Base-by-base conservation (phyloP, 2,329 filamentous ascomycete species). In the Scolecobasidium constrictum region DNA sequence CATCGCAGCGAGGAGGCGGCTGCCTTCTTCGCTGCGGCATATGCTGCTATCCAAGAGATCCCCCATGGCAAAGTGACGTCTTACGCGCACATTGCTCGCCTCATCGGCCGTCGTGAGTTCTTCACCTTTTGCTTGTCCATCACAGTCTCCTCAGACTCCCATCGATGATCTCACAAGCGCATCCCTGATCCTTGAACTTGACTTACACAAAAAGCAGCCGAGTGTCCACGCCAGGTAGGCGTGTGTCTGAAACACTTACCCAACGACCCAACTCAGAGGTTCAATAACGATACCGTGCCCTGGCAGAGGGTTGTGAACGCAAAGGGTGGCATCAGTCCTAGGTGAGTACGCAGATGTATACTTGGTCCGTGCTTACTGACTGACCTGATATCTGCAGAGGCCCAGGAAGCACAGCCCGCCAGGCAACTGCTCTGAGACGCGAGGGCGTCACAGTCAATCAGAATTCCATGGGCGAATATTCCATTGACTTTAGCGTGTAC, bases 251-350 rank as follows among this genome's bases (percentile, higher is more conserved):
- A 94, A 60, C 81, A 94, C 57, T 77, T 96, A 11, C 76, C 61
- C 38, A 62, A 67, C 48, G 55, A 60, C 43, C 63, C 59, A 62
- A 35, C 59, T 63, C 42, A 53, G 48, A 60, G 65, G 45, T 93
- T 82, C 64, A 81, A 94, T 59, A 69, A 73, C 46, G 69, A 67
- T 18, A 95, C 82, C 50, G 90, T 96, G 3, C 90, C 90, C 0
- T 96, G 90, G 90, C 90, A 96, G 67, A 72, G 92, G 45, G 85
- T 38, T 6, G 83, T 96, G 57, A 94, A 90, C 60, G 68, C 85
- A 12, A 90, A 84, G 62, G 88, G 90, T 17, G 69, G 77, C 46
- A 93, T 96, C 51, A 94, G 87, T 35, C 83, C 83, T 5, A 77
- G 88, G 86, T 90, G 55, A 51, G 66, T 58, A 39, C 28, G 19